Percentiles rank a stretch among this genome's conserved stretches.
Evolutionary conservation across 352 stramenopile species (phyloP).

Genomic region (Globisporangium nagaii): DNA sequence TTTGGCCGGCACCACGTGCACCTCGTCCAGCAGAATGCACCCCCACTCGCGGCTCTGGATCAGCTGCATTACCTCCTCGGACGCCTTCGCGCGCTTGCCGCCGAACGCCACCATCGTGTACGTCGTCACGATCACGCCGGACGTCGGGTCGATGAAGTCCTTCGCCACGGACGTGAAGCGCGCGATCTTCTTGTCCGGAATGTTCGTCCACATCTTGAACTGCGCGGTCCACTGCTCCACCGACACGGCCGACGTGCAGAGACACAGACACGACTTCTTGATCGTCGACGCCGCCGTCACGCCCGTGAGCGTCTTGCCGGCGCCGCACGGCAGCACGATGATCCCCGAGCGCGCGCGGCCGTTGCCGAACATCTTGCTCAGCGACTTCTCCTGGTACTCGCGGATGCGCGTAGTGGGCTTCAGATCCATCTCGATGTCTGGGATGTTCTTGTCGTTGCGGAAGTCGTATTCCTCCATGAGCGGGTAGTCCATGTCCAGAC

Average conservation of each 20-base stretch:
- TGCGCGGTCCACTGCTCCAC: slow-evolving; percentile 98
- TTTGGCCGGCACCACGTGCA: slow-evolving; percentile 98
- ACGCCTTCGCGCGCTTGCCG: slow-evolving; percentile 88
- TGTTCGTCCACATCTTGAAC: slow-evolving; percentile 98
- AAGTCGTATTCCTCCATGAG: slow-evolving; percentile 99
- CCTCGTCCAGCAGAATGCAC: slow-evolving; percentile 95
- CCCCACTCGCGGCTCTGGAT: slow-evolving; percentile 98
- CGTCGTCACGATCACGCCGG: slow-evolving; percentile 94
- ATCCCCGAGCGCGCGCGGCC: slow-evolving; percentile 97
- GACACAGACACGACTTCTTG: slow-evolving; percentile 96
- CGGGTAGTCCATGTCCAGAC: slow-evolving; percentile 96
- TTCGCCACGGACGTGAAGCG: slow-evolving; percentile 81
- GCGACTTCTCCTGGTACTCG: slow-evolving; percentile 97
- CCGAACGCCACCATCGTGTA: slow-evolving; percentile 97
- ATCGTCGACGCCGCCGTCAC: slow-evolving; percentile 96
- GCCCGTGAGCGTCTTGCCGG: slow-evolving; percentile 80
- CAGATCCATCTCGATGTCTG: slow-evolving; percentile 83
- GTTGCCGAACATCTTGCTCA: slow-evolving; percentile 99
- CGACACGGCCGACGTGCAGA: slow-evolving; percentile 97
- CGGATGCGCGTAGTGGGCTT: slow-evolving; percentile 93
- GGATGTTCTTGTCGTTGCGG: slow-evolving; percentile 84
- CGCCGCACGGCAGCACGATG: slow-evolving; percentile 98
- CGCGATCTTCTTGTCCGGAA: slow-evolving; percentile 80
- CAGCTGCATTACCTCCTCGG: slow-evolving; percentile 94
- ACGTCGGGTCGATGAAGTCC: slow-evolving; percentile 77